A percentile compares a stretch with the other conserved stretches of the same genome.
Evolutionary conservation across 495 filamentous ascomycete genomes (phyloP).

Genomic region (Aspergillus ostianus): DNA sequence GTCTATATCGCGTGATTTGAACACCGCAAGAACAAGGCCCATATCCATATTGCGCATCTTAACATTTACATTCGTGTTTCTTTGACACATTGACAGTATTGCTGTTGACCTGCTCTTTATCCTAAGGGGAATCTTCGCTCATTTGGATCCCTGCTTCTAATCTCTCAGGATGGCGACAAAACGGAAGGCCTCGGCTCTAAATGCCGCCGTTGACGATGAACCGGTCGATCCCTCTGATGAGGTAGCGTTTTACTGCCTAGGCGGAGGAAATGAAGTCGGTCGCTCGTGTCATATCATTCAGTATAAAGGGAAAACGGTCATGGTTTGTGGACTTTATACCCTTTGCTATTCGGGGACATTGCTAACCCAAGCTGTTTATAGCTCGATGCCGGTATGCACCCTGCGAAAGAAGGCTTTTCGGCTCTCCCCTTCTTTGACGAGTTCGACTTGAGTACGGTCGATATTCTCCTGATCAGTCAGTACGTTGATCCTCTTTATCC

Average conservation of each 20-base stretch:
- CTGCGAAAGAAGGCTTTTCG: conserved; percentile 93
- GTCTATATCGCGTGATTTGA: neutral
- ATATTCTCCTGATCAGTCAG: conserved; percentile 97
- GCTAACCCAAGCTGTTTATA: conserved; percentile 35
- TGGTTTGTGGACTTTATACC: conserved; percentile 60
- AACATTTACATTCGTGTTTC: neutral
- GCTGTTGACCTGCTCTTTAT: neutral
- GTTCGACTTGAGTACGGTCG: conserved; percentile 94
- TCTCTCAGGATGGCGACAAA: conserved; percentile 64
- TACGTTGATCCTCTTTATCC: conserved; percentile 53
- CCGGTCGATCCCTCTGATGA: conserved; percentile 80
- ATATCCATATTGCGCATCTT: neutral
- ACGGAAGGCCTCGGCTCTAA: conserved; percentile 69
- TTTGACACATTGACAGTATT: neutral
- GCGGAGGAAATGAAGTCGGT: conserved; percentile 95
- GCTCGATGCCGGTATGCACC: conserved; percentile 96
- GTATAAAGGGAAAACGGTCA: conserved; percentile 98
- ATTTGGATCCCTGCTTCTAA: neutral
- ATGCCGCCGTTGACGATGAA: conserved; percentile 57
- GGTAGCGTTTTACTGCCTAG: conserved; percentile 87
- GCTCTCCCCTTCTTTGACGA: conserved; percentile 97
- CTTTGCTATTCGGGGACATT: neutral
- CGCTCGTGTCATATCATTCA: conserved; percentile 96
- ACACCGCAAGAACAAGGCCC: neutral
- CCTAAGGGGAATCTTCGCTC: neutral